Evolutionary conservation across 495 filamentous ascomycete genomes (phyloP).

Genomic region (Penicillium macrosclerotiorum): DNA sequence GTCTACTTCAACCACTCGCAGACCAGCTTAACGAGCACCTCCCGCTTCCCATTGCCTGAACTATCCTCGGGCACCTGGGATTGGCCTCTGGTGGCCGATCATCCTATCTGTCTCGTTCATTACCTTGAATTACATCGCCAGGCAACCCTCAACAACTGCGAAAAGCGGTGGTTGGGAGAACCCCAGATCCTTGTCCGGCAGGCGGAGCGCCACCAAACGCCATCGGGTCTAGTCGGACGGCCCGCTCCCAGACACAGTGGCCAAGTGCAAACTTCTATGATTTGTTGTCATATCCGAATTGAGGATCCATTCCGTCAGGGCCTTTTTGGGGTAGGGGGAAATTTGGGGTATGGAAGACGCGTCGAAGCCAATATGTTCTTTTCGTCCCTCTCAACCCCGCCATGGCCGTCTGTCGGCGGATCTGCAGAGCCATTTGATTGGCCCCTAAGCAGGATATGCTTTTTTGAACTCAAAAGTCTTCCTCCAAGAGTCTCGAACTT

Average conservation of each 20-base stretch:
- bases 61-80: not conserved
- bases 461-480: no score
- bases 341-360: not conserved
- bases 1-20: not conserved
- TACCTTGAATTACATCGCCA: not conserved
- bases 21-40: no score
- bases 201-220: constrained; percentile 15
- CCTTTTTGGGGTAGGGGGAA: not conserved
- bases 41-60: no score
- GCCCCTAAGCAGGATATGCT: no score
- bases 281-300: constrained; percentile 3
- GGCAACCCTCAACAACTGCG: no score
- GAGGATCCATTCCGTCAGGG: not conserved
- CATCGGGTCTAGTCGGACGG: constrained; percentile 5
- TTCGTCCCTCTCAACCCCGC: no score
- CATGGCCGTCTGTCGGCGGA: no score
- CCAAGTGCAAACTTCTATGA: constrained; percentile 1
- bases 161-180: not conserved
- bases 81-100: not conserved
- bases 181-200: not conserved
- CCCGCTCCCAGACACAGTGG: constrained; percentile 2
- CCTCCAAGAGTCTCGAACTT: no score
- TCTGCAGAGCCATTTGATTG: no score
- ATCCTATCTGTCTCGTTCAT: not conserved
- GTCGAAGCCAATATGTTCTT: not conserved